Evolutionary conservation across 2,329 filamentous ascomycete genomes (phyloP).

Genomic region (Didymella lethalis): DNA sequence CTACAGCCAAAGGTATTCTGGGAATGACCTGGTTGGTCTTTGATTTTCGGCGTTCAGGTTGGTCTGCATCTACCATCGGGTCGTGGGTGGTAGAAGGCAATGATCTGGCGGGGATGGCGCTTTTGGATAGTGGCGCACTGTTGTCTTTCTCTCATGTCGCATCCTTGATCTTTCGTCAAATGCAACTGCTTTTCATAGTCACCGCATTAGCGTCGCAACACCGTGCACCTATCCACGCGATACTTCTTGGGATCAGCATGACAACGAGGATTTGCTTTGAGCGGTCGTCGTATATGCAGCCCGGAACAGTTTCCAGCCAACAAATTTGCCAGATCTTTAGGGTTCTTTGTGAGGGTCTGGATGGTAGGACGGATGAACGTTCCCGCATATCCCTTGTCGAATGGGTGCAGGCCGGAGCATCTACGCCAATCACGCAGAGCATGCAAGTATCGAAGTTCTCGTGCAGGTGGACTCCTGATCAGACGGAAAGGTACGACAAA

Average conservation of each 20-base stretch:
- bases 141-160: neutral
- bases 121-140: neutral
- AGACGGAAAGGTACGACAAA: neutral
- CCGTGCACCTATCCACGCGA: neutral
- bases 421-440: neutral
- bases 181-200: conserved; percentile 1
- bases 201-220: conserved; percentile 8
- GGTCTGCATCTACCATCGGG: neutral
- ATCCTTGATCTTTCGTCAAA: neutral
- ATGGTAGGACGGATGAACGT: neutral
- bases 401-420: neutral
- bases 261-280: neutral
- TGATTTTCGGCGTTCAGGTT: conserved; percentile 2
- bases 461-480: neutral
- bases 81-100: neutral
- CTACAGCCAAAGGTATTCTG: neutral
- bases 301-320: neutral
- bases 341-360: neutral
- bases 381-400: neutral
- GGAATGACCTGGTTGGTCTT: neutral
- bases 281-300: neutral
- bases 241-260: neutral
- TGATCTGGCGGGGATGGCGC: neutral
- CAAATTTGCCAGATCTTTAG: neutral
- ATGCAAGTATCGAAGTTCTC: neutral